These are phyloP conservation scores for Globisporangium acanthophoron DNA, from an alignment of 352 stramenopile species.

Conservation along the genomic window DNA sequence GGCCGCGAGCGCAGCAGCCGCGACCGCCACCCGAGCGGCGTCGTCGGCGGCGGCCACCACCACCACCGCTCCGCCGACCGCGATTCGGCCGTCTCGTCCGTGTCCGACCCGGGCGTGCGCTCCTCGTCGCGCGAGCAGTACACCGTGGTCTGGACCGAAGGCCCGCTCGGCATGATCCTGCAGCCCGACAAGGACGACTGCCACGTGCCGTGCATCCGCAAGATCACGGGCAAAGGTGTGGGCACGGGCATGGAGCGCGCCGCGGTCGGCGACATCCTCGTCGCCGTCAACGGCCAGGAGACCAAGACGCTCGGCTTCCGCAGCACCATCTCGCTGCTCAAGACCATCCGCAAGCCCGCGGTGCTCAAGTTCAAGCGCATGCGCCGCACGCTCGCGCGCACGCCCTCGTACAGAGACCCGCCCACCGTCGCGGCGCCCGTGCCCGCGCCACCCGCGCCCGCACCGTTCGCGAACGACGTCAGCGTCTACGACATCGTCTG, in stretches of 20 bases:
- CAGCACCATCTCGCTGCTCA: conserved; percentile 80
- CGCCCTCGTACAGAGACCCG: conserved; percentile 34
- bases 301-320: conserved; percentile 82
- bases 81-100: conserved; percentile 28
- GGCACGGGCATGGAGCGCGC: conserved; percentile 82
- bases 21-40: neutral
- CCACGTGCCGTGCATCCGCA: conserved; percentile 84
- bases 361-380: conserved; percentile 89
- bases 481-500: conserved; percentile 86
- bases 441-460: conserved; percentile 22
- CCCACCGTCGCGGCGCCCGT: conserved; percentile 14
- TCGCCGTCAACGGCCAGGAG: conserved; percentile 81
- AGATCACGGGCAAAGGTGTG: conserved; percentile 82
- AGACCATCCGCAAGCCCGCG: conserved; percentile 80
- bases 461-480: conserved; percentile 30
- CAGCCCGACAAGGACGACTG: conserved; percentile 83
- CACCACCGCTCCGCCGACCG: conserved; percentile 16
- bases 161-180: conserved; percentile 81
- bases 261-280: conserved; percentile 70
- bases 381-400: conserved; percentile 65
- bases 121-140: conserved; percentile 71
- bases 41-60: neutral
- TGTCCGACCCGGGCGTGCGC: conserved; percentile 28
- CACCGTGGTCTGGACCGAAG: conserved; percentile 83
- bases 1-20: conserved; percentile 11